phyloP scores from a whole-genome alignment of 2,329 filamentous ascomycete species.

The Fusarium pseudocircinatum region DNA sequence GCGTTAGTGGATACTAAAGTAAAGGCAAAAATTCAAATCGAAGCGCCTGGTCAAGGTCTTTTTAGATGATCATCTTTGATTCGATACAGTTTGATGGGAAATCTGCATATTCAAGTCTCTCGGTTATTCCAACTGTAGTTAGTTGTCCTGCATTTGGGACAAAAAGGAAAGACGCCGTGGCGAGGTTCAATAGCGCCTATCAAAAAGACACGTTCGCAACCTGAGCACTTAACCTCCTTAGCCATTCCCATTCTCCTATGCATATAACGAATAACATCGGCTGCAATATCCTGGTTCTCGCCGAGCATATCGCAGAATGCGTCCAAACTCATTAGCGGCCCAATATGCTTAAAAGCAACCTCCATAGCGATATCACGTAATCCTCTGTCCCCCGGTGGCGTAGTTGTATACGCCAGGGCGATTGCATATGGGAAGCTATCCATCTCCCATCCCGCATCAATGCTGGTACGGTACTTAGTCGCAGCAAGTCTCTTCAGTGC shows the following conservation, averaged over 20 bases:
- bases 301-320: rapidly evolving
- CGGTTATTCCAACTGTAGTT: too few relatives aligned
- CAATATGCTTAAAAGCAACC: rapidly evolving
- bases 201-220: rapidly evolving
- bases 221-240: neutral
- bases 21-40: too few relatives aligned
- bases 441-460: rapidly evolving
- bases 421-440: rapidly evolving
- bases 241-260: too few relatives aligned
- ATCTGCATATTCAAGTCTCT: too few relatives aligned
- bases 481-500: rapidly evolving
- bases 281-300: rapidly evolving
- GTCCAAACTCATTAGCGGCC: rapidly evolving
- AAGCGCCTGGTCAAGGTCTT: too few relatives aligned
- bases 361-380: rapidly evolving
- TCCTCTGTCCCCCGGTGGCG: rapidly evolving
- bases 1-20: neutral
- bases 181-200: too few relatives aligned
- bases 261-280: rapidly evolving
- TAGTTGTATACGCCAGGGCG: neutral
- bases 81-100: too few relatives aligned
- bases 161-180: too few relatives aligned
- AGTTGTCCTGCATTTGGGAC: too few relatives aligned
- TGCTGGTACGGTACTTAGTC: rapidly evolving
- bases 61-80: too few relatives aligned